These are phyloP conservation scores for Nematodospora anomalae DNA, from an alignment of 1,139 yeast genomes.

Conservation along the genomic window DNA sequence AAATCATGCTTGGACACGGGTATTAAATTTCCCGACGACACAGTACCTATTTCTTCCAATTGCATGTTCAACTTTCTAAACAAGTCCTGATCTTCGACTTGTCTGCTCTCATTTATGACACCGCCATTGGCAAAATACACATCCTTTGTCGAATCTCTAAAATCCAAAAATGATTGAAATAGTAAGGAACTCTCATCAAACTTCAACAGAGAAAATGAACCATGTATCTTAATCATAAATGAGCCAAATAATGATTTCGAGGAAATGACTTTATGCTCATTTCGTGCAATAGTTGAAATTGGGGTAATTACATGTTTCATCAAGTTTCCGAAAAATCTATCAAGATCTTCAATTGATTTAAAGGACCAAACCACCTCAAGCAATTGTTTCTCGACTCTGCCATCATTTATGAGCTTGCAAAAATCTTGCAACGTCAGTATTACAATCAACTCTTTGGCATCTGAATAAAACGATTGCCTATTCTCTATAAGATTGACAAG, in stretches of 20 bases:
- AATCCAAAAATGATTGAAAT: constrained; percentile 56
- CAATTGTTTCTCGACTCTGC: constrained; percentile 8
- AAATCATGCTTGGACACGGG: constrained; percentile 56
- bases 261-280: constrained; percentile 20
- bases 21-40: constrained; percentile 19
- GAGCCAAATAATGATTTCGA: constrained; percentile 40
- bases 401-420: constrained; percentile 6
- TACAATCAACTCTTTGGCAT: constrained; percentile 3
- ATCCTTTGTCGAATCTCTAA: constrained; percentile 40
- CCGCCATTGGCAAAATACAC: constrained; percentile 24
- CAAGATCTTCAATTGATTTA: constrained; percentile 37
- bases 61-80: constrained; percentile 22
- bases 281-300: not conserved
- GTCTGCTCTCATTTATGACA: constrained; percentile 8
- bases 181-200: constrained; percentile 57
- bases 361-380: constrained; percentile 31
- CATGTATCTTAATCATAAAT: constrained; percentile 38
- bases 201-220: constrained; percentile 53
- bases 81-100: constrained; percentile 18
- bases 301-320: constrained; percentile 4
- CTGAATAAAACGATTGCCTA: not conserved
- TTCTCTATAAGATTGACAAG: not conserved
- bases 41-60: constrained; percentile 23
- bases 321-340: constrained; percentile 16
- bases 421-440: constrained; percentile 6